Evolutionary conservation across 345 rosid genomes (phyloP).

Genomic region (Dipteronia sinensis): DNA sequence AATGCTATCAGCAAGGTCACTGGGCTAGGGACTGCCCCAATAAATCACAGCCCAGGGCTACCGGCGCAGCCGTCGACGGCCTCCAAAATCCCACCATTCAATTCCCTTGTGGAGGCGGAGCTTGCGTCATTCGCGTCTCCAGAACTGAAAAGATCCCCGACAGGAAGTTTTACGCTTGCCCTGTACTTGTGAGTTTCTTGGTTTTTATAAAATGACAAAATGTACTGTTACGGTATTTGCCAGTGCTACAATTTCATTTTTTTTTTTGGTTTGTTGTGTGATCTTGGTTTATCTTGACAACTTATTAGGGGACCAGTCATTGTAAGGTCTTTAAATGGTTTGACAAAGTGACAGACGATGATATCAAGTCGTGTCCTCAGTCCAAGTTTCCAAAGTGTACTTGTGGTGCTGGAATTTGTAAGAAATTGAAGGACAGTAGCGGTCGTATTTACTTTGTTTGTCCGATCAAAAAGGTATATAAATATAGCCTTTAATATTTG

Average conservation of each 20-base stretch:
- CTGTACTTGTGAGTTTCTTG: neutral
- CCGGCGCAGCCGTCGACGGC: neutral
- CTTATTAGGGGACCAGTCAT: neutral
- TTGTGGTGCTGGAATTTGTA: slow-evolving; percentile 29
- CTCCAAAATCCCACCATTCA: slow-evolving; percentile 18
- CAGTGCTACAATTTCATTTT: too few species aligned
- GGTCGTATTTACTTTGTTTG: slow-evolving; percentile 29
- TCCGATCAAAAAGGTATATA: slow-evolving; percentile 26
- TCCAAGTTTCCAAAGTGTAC: slow-evolving; percentile 17
- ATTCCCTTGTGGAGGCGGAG: slow-evolving; percentile 14
- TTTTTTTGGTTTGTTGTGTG: neutral
- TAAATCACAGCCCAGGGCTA: neutral
- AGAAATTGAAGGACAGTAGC: neutral
- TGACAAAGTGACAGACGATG: neutral
- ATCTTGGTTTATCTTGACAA: neutral
- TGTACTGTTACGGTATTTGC: too few species aligned
- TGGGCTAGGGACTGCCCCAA: slow-evolving; percentile 17
- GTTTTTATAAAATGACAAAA: neutral
- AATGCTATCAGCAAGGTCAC: slow-evolving; percentile 21
- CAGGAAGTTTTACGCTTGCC: slow-evolving; percentile 18
- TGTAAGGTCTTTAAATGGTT: slow-evolving; percentile 21
- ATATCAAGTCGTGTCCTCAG: neutral
- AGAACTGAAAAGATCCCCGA: neutral
- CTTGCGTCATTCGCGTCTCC: slow-evolving; percentile 8
- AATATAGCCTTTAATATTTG: neutral